Conservation (phyloP, 495 filamentous ascomycete genomes). For the Thermochaetoides thermophila region DNA sequence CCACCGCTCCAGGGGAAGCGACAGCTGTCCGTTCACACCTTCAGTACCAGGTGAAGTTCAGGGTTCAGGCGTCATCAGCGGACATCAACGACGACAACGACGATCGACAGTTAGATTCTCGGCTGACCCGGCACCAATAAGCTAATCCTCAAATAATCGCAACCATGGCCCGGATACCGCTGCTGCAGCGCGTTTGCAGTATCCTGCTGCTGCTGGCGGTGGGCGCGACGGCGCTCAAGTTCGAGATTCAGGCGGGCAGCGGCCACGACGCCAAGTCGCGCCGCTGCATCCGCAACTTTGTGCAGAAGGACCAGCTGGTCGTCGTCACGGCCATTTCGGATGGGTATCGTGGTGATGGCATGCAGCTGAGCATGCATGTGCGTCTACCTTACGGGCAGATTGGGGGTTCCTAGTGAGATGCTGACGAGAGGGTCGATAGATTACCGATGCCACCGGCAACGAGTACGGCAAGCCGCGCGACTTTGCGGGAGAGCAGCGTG, state of each 20-base stretch:
- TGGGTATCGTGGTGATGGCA: slow-evolving; percentile 80
- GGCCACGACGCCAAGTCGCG: slow-evolving; percentile 42
- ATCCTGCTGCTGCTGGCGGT: slow-evolving; percentile 41
- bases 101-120: too few species aligned
- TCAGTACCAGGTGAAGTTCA: background rate
- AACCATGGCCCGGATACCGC: slow-evolving; percentile 19
- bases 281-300: slow-evolving; percentile 95
- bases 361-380: slow-evolving; percentile 91
- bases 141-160: too few species aligned
- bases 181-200: slow-evolving; percentile 32
- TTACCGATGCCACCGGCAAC: slow-evolving; percentile 87
- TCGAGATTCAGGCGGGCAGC: slow-evolving; percentile 66
- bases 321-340: slow-evolving; percentile 88
- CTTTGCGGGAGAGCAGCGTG: slow-evolving; percentile 78
- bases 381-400: slow-evolving; percentile 20
- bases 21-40: slow-evolving; percentile 20
- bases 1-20: slow-evolving; percentile 13
- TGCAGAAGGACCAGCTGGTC: slow-evolving; percentile 83
- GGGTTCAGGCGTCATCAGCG: background rate
- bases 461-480: slow-evolving; percentile 87
- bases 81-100: too few species aligned
- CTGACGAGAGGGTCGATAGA: slow-evolving; percentile 35
- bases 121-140: too few species aligned
- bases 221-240: slow-evolving; percentile 67
- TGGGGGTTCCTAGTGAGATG: background rate